A percentile compares a stretch with the other conserved stretches of the same genome.
Evolutionary conservation across 345 rosid species (phyloP).

Genomic region (Moricandia arvensis): DNA sequence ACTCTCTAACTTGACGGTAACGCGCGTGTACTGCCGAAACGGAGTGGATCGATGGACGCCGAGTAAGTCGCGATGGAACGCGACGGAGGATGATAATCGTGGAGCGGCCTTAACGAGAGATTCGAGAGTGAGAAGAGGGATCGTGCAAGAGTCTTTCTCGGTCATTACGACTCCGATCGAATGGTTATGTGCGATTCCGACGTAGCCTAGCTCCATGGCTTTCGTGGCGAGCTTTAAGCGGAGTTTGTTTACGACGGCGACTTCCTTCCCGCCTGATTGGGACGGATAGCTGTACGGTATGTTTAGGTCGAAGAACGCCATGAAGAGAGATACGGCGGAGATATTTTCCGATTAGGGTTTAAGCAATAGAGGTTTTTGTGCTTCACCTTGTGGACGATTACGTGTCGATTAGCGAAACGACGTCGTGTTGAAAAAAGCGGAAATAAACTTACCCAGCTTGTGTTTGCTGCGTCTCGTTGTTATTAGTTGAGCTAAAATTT

Average conservation of each 20-base stretch:
- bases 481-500: too few species aligned
- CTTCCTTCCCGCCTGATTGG: conserved; percentile 23
- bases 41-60: conserved; percentile 60
- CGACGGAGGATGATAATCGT: conserved; percentile 61
- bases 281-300: conserved; percentile 48
- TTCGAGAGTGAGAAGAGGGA: conserved; percentile 54
- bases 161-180: conserved; percentile 31
- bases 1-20: conserved; percentile 66
- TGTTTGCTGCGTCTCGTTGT: too few species aligned
- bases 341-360: conserved; percentile 32
- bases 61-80: conserved; percentile 76
- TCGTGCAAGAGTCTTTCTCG: conserved; percentile 33
- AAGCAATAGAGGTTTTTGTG: not conserved
- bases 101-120: conserved; percentile 62
- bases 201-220: conserved; percentile 76
- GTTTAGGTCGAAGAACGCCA: conserved; percentile 84
- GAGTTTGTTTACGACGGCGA: conserved; percentile 33
- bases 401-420: not conserved
- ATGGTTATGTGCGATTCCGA: conserved; percentile 38
- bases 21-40: conserved; percentile 88
- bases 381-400: not conserved
- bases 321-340: conserved; percentile 11
- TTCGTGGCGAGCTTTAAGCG: conserved; percentile 54
- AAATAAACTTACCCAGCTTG: too few species aligned
- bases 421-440: not conserved